phyloP scores from a whole-genome alignment of 2,329 filamentous ascomycete genomes.

The Trichoderma lentiforme region DNA sequence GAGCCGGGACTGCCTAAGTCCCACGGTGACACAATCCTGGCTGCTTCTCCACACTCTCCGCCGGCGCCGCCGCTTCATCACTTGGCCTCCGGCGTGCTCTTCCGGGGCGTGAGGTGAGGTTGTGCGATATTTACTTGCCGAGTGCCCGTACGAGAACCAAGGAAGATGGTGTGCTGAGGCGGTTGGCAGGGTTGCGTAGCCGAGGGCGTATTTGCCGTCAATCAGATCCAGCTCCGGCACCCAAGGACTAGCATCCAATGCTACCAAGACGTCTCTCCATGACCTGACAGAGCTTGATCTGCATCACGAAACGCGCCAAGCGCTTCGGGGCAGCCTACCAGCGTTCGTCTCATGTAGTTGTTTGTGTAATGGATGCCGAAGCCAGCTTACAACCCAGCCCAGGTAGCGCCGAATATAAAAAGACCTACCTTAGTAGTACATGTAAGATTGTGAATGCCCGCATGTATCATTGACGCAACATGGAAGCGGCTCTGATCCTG shows the following conservation, averaged over 20 bases:
- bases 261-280: neutral
- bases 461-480: neutral
- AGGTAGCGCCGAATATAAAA: neutral
- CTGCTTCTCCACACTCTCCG: constrained; percentile 15
- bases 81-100: neutral
- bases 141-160: neutral
- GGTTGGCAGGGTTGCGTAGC: neutral
- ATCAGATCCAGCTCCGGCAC: neutral
- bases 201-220: constrained; percentile 11
- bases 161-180: neutral
- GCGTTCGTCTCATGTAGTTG: neutral
- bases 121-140: constrained; percentile 1
- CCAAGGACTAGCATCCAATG: neutral
- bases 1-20: constrained; percentile 9
- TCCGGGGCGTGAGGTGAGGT: neutral
- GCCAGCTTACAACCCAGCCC: neutral
- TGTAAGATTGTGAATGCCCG: neutral
- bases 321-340: neutral
- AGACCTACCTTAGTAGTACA: neutral
- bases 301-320: constrained; percentile 11
- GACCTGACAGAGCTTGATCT: neutral
- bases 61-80: constrained; percentile 9
- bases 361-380: neutral
- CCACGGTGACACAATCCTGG: constrained; percentile 11
- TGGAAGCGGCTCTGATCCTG: neutral